Base-by-base conservation (phyloP, 805 yeast species). In the Nakazawaea ernobii region DNA sequence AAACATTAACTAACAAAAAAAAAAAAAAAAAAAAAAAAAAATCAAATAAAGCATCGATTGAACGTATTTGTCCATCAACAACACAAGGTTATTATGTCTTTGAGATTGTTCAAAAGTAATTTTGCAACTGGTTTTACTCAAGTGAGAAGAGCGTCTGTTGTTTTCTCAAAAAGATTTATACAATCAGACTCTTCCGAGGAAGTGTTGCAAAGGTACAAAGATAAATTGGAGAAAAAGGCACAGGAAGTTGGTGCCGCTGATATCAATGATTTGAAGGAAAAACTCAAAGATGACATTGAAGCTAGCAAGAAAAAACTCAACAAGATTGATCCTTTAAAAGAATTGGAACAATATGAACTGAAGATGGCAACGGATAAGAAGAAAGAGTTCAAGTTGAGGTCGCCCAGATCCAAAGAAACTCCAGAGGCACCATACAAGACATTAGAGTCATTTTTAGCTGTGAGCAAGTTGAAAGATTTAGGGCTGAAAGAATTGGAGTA, bases 241-340 rank as follows among this genome's bases (percentile, higher is more conserved):
- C 55, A 57, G 40, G 59, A 62, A 48, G 52, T 69, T 17, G 84
- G 83, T 9, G 73, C 68, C 0, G 54, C 64, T 1, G 61, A 70
- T 32, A 65, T 86, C 4, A 79, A 79, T 6, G 86, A 86, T 49
- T 67, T 90, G 52, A 77, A 81, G 53, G 79, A 69, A 36, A 78
- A 75, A 52, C 64, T 84, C 52, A 81, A 84, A 56, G 84, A 79
- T 36, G 74, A 79, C 20, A 78, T 89, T 40, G 79, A 73, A 33
- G 58, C 63, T 32, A 75, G 71, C 42, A 84, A 80, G 59, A 71
- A 69, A 50, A 78, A 80, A 49, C 68, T 85, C 57, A 73, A 71
- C 59, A 77, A 71, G 47, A 65, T 85, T 11, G 95, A 88, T 59
- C 94, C 94, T 0, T 66, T 86, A 54, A 69, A 75, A 43, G 86